Conservation (phyloP, 2,329 filamentous ascomycete species). For the Apiospora phragmitis region DNA sequence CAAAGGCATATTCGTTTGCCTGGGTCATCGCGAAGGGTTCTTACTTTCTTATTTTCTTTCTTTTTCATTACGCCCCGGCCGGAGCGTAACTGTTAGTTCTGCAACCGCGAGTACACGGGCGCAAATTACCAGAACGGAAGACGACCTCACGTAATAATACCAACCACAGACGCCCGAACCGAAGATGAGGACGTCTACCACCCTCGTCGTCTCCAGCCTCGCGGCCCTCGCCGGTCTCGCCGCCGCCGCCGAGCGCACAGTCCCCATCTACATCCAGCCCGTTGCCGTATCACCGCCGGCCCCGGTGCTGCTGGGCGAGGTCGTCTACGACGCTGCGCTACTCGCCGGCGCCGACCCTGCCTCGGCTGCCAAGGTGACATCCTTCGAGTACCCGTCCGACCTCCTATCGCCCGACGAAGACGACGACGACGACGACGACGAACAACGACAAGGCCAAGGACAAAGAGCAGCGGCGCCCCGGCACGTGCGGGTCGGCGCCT, state of each 20-base stretch:
- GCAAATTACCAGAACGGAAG: neutral
- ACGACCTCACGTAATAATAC: neutral
- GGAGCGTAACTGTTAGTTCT: neutral
- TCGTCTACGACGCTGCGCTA: constrained; percentile 53
- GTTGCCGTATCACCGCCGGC: constrained; percentile 36
- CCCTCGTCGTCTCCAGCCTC: constrained; percentile 40
- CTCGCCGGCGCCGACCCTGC: constrained; percentile 32
- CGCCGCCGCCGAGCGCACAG: constrained; percentile 41
- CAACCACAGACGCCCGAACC: constrained; percentile 9
- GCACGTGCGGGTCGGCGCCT: constrained; percentile 61
- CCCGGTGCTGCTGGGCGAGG: constrained; percentile 52
- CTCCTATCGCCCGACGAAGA: constrained; percentile 38
- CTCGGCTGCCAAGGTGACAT: constrained; percentile 38
- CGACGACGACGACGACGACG: neutral
- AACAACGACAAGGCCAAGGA: neutral
- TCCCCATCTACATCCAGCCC: constrained; percentile 56
- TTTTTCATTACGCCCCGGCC: neutral
- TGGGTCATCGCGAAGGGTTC: neutral
- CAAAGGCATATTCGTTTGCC: neutral
- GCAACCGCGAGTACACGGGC: neutral
- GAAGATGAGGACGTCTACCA: constrained; percentile 42
- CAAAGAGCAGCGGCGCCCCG: constrained; percentile 19
- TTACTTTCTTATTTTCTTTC: neutral
- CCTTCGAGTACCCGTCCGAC: constrained; percentile 56
- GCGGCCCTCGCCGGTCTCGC: constrained; percentile 41